These are phyloP conservation scores for Blumeriella jaapii DNA, from an alignment of 2,329 filamentous ascomycete species.

Conservation along the genomic window DNA sequence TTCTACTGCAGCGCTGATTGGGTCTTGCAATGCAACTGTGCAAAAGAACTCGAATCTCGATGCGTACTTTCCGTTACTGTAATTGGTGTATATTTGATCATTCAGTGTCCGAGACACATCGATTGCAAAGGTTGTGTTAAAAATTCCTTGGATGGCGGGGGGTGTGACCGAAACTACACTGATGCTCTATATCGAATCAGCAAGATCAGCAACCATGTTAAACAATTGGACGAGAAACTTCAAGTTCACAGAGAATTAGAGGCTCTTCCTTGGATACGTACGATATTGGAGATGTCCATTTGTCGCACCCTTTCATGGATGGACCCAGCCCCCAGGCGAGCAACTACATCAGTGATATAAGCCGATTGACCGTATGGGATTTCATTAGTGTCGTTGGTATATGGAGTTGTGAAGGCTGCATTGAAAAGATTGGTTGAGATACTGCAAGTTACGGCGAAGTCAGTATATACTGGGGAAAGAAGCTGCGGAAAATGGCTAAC, in stretches of 20 bases:
- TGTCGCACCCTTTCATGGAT: background rate
- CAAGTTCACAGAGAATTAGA: no score
- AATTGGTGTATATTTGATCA: background rate
- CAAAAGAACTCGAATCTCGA: background rate
- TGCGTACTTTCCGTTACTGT: background rate
- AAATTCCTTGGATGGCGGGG: conserved; percentile 1
- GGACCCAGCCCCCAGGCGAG: background rate
- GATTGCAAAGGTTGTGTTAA: background rate
- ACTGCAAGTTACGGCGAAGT: no score
- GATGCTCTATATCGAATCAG: no score
- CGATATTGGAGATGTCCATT: conserved; percentile 1
- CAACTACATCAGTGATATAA: background rate
- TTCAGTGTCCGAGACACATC: background rate
- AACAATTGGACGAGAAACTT: no score
- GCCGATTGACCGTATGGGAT: background rate
- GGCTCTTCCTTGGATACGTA: no score
- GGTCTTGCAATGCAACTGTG: conserved; percentile 1
- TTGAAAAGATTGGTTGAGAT: background rate
- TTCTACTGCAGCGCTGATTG: background rate
- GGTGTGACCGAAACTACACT: background rate
- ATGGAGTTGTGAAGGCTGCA: background rate
- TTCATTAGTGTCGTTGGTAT: background rate
- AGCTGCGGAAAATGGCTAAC: no score
- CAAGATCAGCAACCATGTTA: no score
- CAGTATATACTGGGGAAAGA: no score